Base-by-base conservation (phyloP, 768 basidiomycete species). In the Pleurotus tuber-regium region DNA sequence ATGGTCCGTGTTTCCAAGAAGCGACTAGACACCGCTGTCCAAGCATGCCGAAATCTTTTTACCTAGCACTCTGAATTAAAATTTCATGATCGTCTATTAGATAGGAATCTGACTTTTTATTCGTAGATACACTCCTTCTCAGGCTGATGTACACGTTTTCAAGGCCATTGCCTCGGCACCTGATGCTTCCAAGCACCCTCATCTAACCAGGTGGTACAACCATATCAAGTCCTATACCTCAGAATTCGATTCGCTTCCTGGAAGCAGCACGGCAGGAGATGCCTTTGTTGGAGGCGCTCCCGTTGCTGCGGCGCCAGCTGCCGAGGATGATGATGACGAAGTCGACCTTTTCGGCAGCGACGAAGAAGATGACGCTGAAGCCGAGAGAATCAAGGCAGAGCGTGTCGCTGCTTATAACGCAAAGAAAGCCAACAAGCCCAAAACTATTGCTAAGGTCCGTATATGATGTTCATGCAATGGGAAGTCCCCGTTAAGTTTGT, bases 1-100 rank as follows among this genome's bases (percentile, higher is more conserved):
- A 88, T 91, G 91, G 90, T 92, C 89, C 90, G 90, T 91, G 89
- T 92, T 92, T 89, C 90, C 82, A 84, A 92, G 87, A 83, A 82
- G 87, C 84, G 88, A 84, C 76, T 86, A 93, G 90, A 92, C 86
- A 88, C 80, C 89, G 86, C 87, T 83, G 80, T 70, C 71, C 70
- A 75, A 79, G 67, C 67, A 73, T 90, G 89, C 86, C 74, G 89
- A 91, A 61, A 87, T 63, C 61, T 60, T 66, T 71, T 65, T 66
- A 77, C 86, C 78, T 84, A 80, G 86, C 85, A 67, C 62, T 82
- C 88, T 91, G 89, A 91, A 64, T 44, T 57, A 56, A n/a, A n/a
- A 54, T 41, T 51, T 33, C 42, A n/a, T 46, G 16, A 31, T 21
- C 43, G 5, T 18, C 28, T 42, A 48, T 12, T 7, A 12, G 28